phyloP scores from a whole-genome alignment of 495 filamentous ascomycete genomes.

The Hypoxylon cercidicola region DNA sequence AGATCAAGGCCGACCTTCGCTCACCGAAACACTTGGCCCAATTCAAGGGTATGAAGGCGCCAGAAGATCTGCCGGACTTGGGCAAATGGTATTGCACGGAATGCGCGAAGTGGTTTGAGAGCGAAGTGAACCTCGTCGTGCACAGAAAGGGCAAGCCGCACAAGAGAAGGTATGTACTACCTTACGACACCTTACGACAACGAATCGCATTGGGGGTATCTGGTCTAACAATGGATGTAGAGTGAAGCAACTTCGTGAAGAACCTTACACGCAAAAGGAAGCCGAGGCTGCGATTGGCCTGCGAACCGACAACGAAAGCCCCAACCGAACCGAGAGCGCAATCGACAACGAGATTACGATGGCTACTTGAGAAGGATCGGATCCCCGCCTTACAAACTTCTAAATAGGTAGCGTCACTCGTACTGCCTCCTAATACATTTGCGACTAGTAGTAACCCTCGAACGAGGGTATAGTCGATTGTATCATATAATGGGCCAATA shows the following conservation, averaged over 20 bases:
- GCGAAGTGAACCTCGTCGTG: slow-evolving; percentile 75
- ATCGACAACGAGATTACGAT: slow-evolving; percentile 44
- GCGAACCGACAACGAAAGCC: slow-evolving; percentile 65
- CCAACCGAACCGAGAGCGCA: slow-evolving; percentile 21
- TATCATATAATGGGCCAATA: slow-evolving; percentile 4
- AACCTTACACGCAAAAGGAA: slow-evolving; percentile 85
- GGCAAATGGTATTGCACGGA: slow-evolving; percentile 89
- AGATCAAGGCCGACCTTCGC: slow-evolving; percentile 81
- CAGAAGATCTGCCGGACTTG: slow-evolving; percentile 86
- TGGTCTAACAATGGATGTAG: slow-evolving; percentile 57
- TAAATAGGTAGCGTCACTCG: slow-evolving; percentile 1
- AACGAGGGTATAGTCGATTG: not conserved
- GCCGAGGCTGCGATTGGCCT: slow-evolving; percentile 84
- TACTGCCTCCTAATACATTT: not conserved
- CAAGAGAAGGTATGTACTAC: slow-evolving; percentile 77
- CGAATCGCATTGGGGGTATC: slow-evolving; percentile 23
- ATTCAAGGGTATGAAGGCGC: slow-evolving; percentile 79
- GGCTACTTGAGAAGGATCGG: slow-evolving; percentile 29
- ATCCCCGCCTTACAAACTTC: not conserved
- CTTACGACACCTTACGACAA: not conserved
- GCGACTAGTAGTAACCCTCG: not conserved
- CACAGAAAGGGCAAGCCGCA: slow-evolving; percentile 91
- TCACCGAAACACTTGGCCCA: slow-evolving; percentile 79
- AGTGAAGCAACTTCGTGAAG: slow-evolving; percentile 77
- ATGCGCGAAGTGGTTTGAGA: slow-evolving; percentile 96